phyloP scores from a whole-genome alignment of 441 rosid genomes.

The Euphorbia schlechtendalii region DNA sequence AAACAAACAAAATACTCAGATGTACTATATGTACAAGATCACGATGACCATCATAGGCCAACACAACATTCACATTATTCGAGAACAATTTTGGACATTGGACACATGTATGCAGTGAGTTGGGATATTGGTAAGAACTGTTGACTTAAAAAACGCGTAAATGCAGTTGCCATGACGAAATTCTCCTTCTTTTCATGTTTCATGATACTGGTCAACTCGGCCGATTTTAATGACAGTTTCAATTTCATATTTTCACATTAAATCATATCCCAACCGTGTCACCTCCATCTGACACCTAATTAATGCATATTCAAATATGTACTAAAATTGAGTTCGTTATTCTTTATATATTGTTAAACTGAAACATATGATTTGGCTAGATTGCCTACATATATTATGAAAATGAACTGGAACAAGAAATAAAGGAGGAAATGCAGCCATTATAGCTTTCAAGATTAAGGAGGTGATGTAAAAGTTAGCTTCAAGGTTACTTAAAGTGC shows the following conservation, averaged over 20 bases:
- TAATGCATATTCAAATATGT: background rate
- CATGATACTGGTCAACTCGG: background rate
- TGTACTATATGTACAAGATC: too few relatives aligned
- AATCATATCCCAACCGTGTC: background rate
- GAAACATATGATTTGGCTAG: too few relatives aligned
- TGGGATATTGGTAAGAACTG: background rate
- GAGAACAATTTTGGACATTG: background rate
- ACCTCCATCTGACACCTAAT: background rate
- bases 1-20: too few relatives aligned
- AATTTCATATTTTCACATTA: slow-evolving; percentile 3
- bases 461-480: background rate
- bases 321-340: background rate
- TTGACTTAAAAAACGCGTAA: slow-evolving; percentile 6
- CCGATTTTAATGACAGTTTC: slow-evolving; percentile 14
- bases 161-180: background rate
- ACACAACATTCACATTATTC: too few relatives aligned
- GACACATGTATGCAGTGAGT: background rate
- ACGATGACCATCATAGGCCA: too few relatives aligned
- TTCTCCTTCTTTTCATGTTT: background rate
- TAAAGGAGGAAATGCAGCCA: too few relatives aligned
- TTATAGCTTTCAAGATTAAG: too few relatives aligned
- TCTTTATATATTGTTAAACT: background rate
- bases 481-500: background rate
- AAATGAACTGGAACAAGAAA: too few relatives aligned
- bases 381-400: too few relatives aligned